phyloP scores from a whole-genome alignment of 768 basidiomycete genomes.

The Asterophora parasitica region DNA sequence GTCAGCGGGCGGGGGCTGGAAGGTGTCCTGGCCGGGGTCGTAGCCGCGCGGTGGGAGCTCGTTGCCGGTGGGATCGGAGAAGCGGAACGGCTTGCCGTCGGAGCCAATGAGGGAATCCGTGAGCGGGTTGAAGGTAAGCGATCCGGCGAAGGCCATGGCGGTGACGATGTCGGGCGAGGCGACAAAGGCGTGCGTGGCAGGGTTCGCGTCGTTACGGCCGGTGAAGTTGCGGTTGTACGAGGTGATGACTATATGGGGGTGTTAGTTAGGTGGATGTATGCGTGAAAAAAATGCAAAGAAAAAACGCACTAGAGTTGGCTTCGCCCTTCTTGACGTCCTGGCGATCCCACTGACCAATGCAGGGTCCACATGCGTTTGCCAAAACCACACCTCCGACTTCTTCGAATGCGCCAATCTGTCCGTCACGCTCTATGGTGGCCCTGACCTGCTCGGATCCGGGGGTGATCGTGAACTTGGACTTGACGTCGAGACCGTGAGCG shows the following conservation, averaged over 20 bases:
- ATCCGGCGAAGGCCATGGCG: slow-evolving; percentile 92
- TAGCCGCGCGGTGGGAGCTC: slow-evolving; percentile 95
- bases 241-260: slow-evolving; percentile 82
- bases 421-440: slow-evolving; percentile 96
- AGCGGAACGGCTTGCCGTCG: slow-evolving; percentile 97
- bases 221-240: slow-evolving; percentile 99
- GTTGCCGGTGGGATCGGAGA: slow-evolving; percentile 84
- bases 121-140: slow-evolving; percentile 94
- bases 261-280: slow-evolving; percentile 5
- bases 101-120: slow-evolving; percentile 83
- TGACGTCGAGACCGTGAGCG: slow-evolving; percentile 78
- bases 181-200: slow-evolving; percentile 95
- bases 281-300: neutral
- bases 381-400: slow-evolving; percentile 86
- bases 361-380: slow-evolving; percentile 98
- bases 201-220: slow-evolving; percentile 99
- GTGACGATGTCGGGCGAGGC: slow-evolving; percentile 94
- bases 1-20: slow-evolving; percentile 90
- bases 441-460: slow-evolving; percentile 98
- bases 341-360: slow-evolving; percentile 99
- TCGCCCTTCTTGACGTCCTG: slow-evolving; percentile 96
- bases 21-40: slow-evolving; percentile 95
- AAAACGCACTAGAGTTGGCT: slow-evolving; percentile 81
- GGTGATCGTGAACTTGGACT: slow-evolving; percentile 97
- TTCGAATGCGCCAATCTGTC: slow-evolving; percentile 86